Percentiles rank a stretch among this genome's conserved stretches.
Evolutionary conservation across 768 basidiomycete species (phyloP).

Genomic region (Lactarius psammicola): DNA sequence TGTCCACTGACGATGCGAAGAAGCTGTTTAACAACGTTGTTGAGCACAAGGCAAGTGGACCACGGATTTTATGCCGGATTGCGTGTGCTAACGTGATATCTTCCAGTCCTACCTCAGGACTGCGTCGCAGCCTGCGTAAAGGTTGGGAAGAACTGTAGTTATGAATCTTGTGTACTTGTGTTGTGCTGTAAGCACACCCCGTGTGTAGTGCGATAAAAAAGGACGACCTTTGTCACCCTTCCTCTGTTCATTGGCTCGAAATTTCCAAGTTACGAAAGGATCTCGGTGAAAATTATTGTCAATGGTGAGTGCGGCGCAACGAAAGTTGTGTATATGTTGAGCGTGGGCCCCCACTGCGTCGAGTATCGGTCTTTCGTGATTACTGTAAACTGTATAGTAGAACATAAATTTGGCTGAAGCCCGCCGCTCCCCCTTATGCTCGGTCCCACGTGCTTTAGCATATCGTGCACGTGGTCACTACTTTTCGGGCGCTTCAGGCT

Average conservation of each 20-base stretch:
- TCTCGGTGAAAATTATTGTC: neutral
- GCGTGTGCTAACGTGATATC: conserved; percentile 3
- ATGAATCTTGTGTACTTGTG: conserved; percentile 14
- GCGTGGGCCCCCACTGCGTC: too few species aligned
- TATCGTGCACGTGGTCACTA: conserved; percentile 13
- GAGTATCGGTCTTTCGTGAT: too few species aligned
- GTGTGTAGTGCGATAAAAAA: neutral
- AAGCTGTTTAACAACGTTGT: conserved; percentile 83
- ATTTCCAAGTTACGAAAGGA: neutral
- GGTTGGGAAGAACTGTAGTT: conserved; percentile 18
- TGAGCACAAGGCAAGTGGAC: conserved; percentile 64
- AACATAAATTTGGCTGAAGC: too few species aligned
- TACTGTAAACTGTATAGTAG: too few species aligned
- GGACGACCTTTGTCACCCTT: neutral
- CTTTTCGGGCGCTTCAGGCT: neutral
- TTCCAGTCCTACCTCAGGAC: conserved; percentile 84
- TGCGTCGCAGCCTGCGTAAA: conserved; percentile 48
- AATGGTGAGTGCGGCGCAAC: too few species aligned
- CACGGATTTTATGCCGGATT: neutral
- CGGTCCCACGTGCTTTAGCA: too few species aligned
- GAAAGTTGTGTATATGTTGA: neutral
- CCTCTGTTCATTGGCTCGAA: neutral
- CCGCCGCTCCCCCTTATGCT: too few species aligned
- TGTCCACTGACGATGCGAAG: conserved; percentile 86
- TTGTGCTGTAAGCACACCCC: conserved; percentile 3